Base-by-base conservation (phyloP, 768 basidiomycete genomes). In the Punctularia strigosozonata region DNA sequence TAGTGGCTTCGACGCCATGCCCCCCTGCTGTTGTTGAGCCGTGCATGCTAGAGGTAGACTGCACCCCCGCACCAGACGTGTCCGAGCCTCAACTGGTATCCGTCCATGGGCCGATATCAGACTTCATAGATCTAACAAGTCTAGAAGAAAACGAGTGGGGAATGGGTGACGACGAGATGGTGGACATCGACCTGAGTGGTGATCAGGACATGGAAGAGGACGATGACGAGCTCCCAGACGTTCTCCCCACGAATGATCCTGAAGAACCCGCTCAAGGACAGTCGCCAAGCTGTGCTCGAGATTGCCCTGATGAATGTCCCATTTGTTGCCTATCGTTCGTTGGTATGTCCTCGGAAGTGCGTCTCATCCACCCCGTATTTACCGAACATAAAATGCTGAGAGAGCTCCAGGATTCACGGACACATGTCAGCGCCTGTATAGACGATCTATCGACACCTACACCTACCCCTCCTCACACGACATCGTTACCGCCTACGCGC, bases 161-260 rank as follows among this genome's bases (percentile, higher is more conserved):
- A 31, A 75, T 63, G 49, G 82, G 74, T 8, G 85, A 88, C 47
- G 87, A 89, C 46, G 87, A 80, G 54, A 54, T 68, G 5, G 57
- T 54, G 41, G 47, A 56, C 15, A 50, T 60, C 39, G 57, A 58
- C n/a, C n/a, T n/a, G n/a, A 51, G 57, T 31, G 49, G 51, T 21
- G 49, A 52, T 40, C 40, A 50, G 35, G 44, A 32, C 18, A 28
- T 43, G 15, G 59, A 56, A 14, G 52, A 60, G 12, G 49, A 46
- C 7, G 50, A 50, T 10, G 59, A 15, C 49, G 65, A 28, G 15
- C 26, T 8, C 15, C 26, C 26, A 8, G 15, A 8, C 26, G 26
- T 28, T 15, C 8, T 28, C 26, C 26, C 8, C 8, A 28, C 26
- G 26, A 8, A 15, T 8, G 44, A 46, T 43, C 32, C 54, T 40